Evolutionary conservation across 1,284 basidiomycete genomes (phyloP), one percentile per base, ranked within the genome.

Genomic region (Ceratobasidium sp.): DNA sequence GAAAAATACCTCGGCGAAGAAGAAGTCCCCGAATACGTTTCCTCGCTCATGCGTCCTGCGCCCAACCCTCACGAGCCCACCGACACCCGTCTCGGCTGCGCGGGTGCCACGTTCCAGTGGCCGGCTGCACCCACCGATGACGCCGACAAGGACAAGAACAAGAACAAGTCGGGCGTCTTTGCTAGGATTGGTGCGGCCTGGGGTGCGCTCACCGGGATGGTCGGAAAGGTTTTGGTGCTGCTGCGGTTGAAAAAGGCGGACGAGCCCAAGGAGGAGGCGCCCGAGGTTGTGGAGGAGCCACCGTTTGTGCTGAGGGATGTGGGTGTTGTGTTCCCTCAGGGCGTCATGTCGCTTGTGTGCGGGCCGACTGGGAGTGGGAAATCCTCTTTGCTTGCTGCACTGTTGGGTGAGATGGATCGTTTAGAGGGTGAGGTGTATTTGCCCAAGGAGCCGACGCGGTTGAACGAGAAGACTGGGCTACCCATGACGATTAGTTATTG

Each of bases 21-120:
- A 24, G 76, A 77, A 58, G 76, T 77, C 22, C 73, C 75, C 24
- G 74, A 76, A 24, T 74, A 75, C 31, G 76, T 76, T n/a, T 76
- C 76, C 8, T 72, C 49, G 9, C 74, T 76, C 53, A 76, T 64
- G 74, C 76, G 76, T n/a, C 31, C 63, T 2, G 53, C 74, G n/a
- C 64, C 64, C 13, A 48, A 72, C 56, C 68, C 68, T 16, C 68
- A 61, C 22, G 68, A 72, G 34, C 72, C 72, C 22, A 14, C 48
- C 49, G 66, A 75, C 49, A 58, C 56, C 7, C 74, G 65, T 22
- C 46, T 75, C 43, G 74, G 75, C 34, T 72, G 65, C 11, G 63
- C 68, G 6, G 73, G 39, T 37, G 73, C 74, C 6, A 74, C 76
- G n/a, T 77, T 77, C 58, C 64, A 46, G 29, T 77, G 76, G 76